Conservation (phyloP, 2,329 filamentous ascomycete genomes). For the Aquanectria penicillioides region DNA sequence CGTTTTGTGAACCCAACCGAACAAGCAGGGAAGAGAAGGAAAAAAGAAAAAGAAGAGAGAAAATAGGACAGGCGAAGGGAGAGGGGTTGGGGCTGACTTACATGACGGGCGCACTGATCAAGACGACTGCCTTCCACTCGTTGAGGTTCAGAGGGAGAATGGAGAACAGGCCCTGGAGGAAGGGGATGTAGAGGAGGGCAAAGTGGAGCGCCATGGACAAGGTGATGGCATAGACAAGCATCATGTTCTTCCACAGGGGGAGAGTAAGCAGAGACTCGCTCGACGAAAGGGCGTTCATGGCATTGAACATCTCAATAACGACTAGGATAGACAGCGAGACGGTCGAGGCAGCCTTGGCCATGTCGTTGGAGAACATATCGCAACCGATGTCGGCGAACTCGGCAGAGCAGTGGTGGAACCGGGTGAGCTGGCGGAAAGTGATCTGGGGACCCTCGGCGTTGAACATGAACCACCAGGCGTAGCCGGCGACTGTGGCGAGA, state of each 20-base stretch:
- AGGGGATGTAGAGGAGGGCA: conserved; percentile 88
- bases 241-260: conserved; percentile 98
- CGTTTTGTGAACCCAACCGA: not conserved
- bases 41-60: no score
- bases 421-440: conserved; percentile 84
- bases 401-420: conserved; percentile 92
- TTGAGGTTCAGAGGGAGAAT: conserved; percentile 86
- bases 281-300: conserved; percentile 96
- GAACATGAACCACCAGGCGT: conserved; percentile 99
- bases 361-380: conserved; percentile 87
- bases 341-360: conserved; percentile 90
- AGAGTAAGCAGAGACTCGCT: conserved; percentile 94
- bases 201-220: conserved; percentile 97
- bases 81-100: conserved; percentile 60
- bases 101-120: conserved; percentile 92
- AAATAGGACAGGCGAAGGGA: not conserved
- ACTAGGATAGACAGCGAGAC: conserved; percentile 92
- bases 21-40: no score
- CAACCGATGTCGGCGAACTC: conserved; percentile 92
- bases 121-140: conserved; percentile 92
- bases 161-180: conserved; percentile 88
- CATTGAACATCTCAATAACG: conserved; percentile 99
- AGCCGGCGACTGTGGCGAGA: conserved; percentile 92
- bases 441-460: conserved; percentile 91
- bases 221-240: conserved; percentile 93